Percentiles rank a stretch among this genome's conserved stretches.
These are phyloP conservation scores for Solanum tacnaense DNA, from an alignment of 257 asterid species.

Conservation along the genomic window DNA sequence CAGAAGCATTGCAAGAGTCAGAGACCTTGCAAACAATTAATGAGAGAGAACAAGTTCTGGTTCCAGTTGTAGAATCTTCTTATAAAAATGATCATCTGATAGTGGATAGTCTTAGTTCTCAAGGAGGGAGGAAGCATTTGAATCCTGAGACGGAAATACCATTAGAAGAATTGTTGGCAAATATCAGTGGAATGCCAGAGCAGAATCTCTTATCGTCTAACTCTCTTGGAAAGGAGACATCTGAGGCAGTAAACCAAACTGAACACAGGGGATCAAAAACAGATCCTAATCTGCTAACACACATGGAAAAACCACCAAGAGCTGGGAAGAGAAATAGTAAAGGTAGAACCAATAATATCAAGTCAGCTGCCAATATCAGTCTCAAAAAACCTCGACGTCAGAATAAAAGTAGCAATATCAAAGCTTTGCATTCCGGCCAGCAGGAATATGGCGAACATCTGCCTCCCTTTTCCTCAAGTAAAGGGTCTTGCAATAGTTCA, in stretches of 20 bases:
- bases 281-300: constrained; percentile 21
- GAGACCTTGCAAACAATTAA: constrained; percentile 9
- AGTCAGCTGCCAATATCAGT: constrained; percentile 8
- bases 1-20: constrained; percentile 19
- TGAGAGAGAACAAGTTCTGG: constrained; percentile 17
- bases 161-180: constrained; percentile 34
- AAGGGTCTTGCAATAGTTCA: constrained; percentile 6
- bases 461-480: background rate
- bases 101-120: constrained; percentile 12
- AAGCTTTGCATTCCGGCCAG: constrained; percentile 12
- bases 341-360: constrained; percentile 15
- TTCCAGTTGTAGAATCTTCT: constrained; percentile 21
- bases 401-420: constrained; percentile 10
- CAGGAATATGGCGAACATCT: background rate
- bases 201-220: constrained; percentile 24
- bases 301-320: constrained; percentile 23
- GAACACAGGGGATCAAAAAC: constrained; percentile 21
- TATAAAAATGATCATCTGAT: constrained; percentile 22
- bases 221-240: constrained; percentile 15
- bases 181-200: constrained; percentile 46
- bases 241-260: constrained; percentile 16
- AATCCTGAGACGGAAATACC: constrained; percentile 7
- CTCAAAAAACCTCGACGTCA: constrained; percentile 16
- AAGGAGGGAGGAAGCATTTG: constrained; percentile 18
- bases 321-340: constrained; percentile 59